These are phyloP conservation scores for Wickerhamiella musiphila DNA, from an alignment of 805 yeast genomes.

Conservation along the genomic window DNA sequence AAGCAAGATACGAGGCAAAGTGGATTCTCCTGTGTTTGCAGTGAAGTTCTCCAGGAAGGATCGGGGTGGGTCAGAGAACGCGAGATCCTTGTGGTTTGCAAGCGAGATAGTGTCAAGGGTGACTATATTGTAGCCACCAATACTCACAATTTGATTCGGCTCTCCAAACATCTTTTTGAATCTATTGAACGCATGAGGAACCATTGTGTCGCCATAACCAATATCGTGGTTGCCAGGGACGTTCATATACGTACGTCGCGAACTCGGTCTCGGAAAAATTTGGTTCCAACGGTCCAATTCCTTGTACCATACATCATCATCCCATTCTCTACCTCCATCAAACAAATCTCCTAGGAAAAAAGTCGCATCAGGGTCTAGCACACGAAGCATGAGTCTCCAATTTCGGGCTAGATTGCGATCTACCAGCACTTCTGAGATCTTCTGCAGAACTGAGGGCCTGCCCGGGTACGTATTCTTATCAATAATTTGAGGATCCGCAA, in stretches of 20 bases:
- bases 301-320: constrained; percentile 42
- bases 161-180: constrained; percentile 63
- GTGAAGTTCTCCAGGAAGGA: constrained; percentile 31
- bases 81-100: constrained; percentile 36
- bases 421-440: constrained; percentile 40
- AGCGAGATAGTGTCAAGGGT: constrained; percentile 71
- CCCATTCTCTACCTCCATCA: constrained; percentile 91
- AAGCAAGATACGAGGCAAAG: constrained; percentile 29
- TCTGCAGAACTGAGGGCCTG: constrained; percentile 33
- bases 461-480: constrained; percentile 79
- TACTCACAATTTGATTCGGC: constrained; percentile 32
- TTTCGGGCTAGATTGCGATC: constrained; percentile 74
- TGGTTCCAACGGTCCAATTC: constrained; percentile 53
- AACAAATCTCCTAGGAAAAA: constrained; percentile 81
- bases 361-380: constrained; percentile 55
- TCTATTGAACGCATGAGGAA: constrained; percentile 37
- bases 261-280: constrained; percentile 44
- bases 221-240: constrained; percentile 93
- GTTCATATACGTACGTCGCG: constrained; percentile 28
- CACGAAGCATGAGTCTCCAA: constrained; percentile 38
- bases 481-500: constrained; percentile 91
- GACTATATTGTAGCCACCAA: constrained; percentile 60
- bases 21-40: background rate
- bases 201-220: constrained; percentile 70
- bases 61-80: constrained; percentile 31